Percentiles rank a stretch among this genome's conserved stretches.
These are phyloP conservation scores for Holtermanniella nyarrowii DNA, from an alignment of 768 basidiomycete genomes.

Conservation along the genomic window DNA sequence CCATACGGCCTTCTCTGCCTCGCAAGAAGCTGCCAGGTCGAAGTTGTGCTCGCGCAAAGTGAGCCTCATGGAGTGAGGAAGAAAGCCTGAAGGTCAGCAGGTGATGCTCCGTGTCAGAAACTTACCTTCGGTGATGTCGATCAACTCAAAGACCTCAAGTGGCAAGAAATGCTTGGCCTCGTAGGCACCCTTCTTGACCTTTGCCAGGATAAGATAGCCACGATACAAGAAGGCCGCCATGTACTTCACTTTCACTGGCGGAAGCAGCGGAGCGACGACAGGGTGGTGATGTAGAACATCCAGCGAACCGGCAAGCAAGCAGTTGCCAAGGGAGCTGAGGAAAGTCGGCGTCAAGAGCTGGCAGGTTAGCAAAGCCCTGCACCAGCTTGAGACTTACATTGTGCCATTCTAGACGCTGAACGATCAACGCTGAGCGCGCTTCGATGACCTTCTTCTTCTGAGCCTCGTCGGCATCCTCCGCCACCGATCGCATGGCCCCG, in stretches of 20 bases:
- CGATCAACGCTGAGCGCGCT: conserved; percentile 57
- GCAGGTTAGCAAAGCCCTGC: background rate
- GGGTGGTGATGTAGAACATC: conserved; percentile 72
- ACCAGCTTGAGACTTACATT: conserved; percentile 15
- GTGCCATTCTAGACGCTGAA: conserved; percentile 52
- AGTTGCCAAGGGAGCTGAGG: conserved; percentile 60
- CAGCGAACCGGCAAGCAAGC: conserved; percentile 69
- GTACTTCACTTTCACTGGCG: conserved; percentile 66
- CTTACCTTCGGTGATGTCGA: conserved; percentile 65
- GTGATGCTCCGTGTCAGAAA: conserved; percentile 13
- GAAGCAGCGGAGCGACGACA: conserved; percentile 44
- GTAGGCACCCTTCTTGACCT: conserved; percentile 69
- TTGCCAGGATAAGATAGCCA: conserved; percentile 77
- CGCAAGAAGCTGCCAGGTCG: conserved; percentile 77
- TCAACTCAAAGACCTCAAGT: conserved; percentile 59
- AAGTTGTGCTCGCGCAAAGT: conserved; percentile 60
- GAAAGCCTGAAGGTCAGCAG: conserved; percentile 49
- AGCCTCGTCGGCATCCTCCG: conserved; percentile 70
- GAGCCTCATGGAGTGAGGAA: conserved; percentile 73
- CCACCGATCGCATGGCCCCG: conserved; percentile 64
- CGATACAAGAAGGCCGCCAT: conserved; percentile 84
- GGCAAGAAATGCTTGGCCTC: conserved; percentile 84
- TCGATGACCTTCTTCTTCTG: conserved; percentile 56
- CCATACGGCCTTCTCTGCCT: conserved; percentile 81
- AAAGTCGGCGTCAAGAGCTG: conserved; percentile 35